Percentiles rank a stretch among this genome's conserved stretches.
Conservation (phyloP, 2,329 filamentous ascomycete species). For the Stemphylium beticola region DNA sequence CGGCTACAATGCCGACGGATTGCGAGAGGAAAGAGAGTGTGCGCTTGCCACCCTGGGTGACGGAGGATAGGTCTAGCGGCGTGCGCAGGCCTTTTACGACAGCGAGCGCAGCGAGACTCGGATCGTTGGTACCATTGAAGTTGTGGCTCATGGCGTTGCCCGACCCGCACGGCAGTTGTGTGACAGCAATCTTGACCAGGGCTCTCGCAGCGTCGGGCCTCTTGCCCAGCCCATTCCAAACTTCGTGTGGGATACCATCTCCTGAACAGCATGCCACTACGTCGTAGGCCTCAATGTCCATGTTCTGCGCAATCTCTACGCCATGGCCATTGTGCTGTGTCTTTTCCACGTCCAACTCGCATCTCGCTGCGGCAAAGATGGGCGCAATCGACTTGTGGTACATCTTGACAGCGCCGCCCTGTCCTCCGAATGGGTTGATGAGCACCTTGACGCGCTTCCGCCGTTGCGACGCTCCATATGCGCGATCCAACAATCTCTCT, state of each 20-base stretch:
- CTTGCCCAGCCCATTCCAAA: constrained; percentile 89
- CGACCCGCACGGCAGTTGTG: constrained; percentile 88
- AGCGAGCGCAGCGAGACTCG: constrained; percentile 77
- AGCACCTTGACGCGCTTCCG: constrained; percentile 84
- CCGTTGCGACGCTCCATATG: constrained; percentile 72
- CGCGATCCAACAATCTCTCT: constrained; percentile 66
- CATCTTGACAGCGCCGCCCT: constrained; percentile 73
- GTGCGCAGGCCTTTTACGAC: constrained; percentile 89
- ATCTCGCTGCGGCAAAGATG: constrained; percentile 80
- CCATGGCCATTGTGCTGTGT: constrained; percentile 80
- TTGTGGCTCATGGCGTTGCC: constrained; percentile 95
- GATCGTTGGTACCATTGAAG: constrained; percentile 78
- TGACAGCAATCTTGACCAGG: constrained; percentile 77
- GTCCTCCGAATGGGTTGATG: constrained; percentile 89
- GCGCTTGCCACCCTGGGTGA: constrained; percentile 79
- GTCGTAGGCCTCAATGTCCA: constrained; percentile 83
- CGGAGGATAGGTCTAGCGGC: constrained; percentile 81
- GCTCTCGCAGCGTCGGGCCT: constrained; percentile 77
- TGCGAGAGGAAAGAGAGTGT: constrained; percentile 90
- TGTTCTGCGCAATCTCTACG: constrained; percentile 72
- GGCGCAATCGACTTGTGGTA: constrained; percentile 80
- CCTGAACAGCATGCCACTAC: constrained; percentile 88
- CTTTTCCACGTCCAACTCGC: constrained; percentile 73
- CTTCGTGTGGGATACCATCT: constrained; percentile 88
- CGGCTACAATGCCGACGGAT: constrained; percentile 86